Evolutionary conservation across 108 stramenopile species (phyloP).

Genomic region (Cylindrotheca fusiformis): DNA sequence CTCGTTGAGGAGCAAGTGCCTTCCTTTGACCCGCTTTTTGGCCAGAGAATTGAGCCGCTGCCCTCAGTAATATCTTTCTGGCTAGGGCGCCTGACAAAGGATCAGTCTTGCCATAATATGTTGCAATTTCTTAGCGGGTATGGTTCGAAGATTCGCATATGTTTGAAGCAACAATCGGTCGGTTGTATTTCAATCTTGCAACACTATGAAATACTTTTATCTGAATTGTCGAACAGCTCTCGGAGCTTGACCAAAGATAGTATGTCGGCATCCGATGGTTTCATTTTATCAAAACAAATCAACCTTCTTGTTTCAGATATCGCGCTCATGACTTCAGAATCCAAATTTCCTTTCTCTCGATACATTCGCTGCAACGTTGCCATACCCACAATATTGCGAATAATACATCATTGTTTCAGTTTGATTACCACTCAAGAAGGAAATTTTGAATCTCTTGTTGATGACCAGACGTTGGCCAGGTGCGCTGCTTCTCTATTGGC

Average conservation of each 20-base stretch:
- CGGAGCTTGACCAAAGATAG: neutral
- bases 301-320: neutral
- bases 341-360: neutral
- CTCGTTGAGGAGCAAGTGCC: constrained; percentile 1
- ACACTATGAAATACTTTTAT: constrained; percentile 17
- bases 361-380: constrained; percentile 8
- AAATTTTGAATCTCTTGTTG: neutral
- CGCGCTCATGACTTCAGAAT: neutral
- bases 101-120: neutral
- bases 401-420: neutral
- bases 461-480: neutral
- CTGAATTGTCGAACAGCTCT: constrained; percentile 1
- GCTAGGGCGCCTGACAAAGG: constrained; percentile 1
- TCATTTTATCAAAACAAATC: neutral
- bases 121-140: constrained; percentile 8
- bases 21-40: neutral
- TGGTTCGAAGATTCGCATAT: neutral
- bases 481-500: neutral
- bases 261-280: neutral
- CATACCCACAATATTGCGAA: neutral
- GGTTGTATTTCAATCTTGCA: constrained; percentile 5
- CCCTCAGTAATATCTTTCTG: constrained; percentile 10
- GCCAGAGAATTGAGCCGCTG: neutral
- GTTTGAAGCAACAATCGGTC: neutral
- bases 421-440: neutral